These are phyloP conservation scores for Fraxinus anomala DNA, from an alignment of 257 asterid species.

Conservation along the genomic window DNA sequence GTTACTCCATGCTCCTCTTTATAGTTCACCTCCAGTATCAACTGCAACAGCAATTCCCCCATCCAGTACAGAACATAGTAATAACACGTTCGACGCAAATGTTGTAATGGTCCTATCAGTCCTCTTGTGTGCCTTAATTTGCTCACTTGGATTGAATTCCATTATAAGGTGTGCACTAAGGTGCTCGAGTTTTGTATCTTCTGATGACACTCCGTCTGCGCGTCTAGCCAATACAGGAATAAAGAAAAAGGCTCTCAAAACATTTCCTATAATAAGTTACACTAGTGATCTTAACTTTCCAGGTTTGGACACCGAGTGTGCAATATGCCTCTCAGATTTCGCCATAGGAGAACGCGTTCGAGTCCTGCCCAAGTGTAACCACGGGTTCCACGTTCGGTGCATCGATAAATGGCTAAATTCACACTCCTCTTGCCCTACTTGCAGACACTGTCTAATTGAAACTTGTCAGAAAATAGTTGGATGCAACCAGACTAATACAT, in stretches of 20 bases:
- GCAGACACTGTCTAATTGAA: conserved; percentile 52
- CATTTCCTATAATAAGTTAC: conserved; percentile 41
- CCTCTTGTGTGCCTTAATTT: conserved; percentile 58
- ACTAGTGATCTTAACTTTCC: conserved; percentile 36
- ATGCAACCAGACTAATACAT: conserved; percentile 14
- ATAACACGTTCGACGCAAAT: conserved; percentile 44
- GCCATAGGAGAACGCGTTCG: conserved; percentile 40
- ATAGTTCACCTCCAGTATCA: conserved; percentile 31
- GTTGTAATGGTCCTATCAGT: conserved; percentile 60
- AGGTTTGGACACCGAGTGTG: conserved; percentile 48
- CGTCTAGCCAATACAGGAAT: conserved; percentile 46
- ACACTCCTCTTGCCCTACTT: conserved; percentile 63
- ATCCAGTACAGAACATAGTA: not conserved
- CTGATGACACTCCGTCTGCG: conserved; percentile 7
- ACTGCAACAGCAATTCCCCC: not conserved
- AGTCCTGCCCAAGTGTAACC: conserved; percentile 53
- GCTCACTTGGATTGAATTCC: conserved; percentile 59
- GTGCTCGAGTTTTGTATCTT: conserved; percentile 36
- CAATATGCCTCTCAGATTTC: conserved; percentile 54
- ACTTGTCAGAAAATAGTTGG: conserved; percentile 49
- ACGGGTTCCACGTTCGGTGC: conserved; percentile 55
- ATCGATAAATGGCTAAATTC: conserved; percentile 52
- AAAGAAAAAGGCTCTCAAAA: conserved; percentile 53
- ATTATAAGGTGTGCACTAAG: conserved; percentile 54
- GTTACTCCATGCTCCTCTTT: conserved; percentile 34